Evolutionary conservation across 2,329 filamentous ascomycete genomes (phyloP).

Genomic region (Pezicula carpinea): DNA sequence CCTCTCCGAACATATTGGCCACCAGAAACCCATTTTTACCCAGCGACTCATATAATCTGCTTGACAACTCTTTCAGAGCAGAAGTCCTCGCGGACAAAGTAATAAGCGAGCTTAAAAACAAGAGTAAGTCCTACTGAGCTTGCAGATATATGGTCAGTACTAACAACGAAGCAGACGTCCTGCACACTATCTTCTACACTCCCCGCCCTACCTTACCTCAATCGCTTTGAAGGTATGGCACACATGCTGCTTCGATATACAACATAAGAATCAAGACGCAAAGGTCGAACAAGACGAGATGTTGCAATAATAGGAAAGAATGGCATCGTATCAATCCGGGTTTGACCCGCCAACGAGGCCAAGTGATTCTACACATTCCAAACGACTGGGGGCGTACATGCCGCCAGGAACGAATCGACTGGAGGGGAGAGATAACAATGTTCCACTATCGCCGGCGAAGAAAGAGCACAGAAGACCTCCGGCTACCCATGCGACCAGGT

Average conservation of each 20-base stretch:
- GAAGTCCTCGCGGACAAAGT: conserved; percentile 21
- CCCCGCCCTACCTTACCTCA: too few species aligned
- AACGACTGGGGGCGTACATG: conserved; percentile 21
- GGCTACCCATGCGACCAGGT: conserved; percentile 7
- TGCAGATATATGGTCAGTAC: too few species aligned
- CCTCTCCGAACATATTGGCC: conserved; percentile 17
- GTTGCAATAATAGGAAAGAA: conserved; percentile 26
- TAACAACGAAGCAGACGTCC: too few species aligned
- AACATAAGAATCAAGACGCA: conserved; percentile 23
- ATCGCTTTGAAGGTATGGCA: not conserved
- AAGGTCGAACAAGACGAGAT: conserved; percentile 13
- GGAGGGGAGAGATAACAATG: conserved; percentile 34
- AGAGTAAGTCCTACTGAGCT: not conserved
- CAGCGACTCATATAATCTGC: not conserved
- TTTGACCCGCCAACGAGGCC: conserved; percentile 37
- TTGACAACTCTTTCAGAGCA: conserved; percentile 12
- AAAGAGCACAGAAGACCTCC: conserved; percentile 15
- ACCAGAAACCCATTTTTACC: conserved; percentile 14
- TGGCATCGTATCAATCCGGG: conserved; percentile 39
- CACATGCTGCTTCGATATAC: conserved; percentile 3
- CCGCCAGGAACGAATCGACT: conserved; percentile 12
- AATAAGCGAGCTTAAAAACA: conserved; percentile 5
- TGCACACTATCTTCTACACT: not conserved
- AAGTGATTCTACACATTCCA: conserved; percentile 31
- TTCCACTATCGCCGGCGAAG: conserved; percentile 31